Conservation (phyloP, 192 early-diverging fungal species). For the Coemansia sp. region DNA sequence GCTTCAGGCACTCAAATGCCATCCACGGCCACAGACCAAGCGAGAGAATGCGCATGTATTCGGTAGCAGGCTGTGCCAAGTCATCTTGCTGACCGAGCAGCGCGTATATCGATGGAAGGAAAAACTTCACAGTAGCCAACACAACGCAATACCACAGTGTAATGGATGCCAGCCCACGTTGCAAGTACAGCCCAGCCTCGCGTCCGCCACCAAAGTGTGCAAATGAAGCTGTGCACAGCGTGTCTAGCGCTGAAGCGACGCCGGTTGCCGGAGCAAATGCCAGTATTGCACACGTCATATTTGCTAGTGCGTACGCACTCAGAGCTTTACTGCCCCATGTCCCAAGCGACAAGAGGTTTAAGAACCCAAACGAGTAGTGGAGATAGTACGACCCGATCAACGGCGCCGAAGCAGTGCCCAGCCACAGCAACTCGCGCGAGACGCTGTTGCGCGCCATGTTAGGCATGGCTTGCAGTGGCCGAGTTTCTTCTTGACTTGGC, state of each 20-base stretch:
- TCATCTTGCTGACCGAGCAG: conserved; percentile 73
- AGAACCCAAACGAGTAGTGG: conserved; percentile 67
- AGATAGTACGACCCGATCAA: conserved; percentile 65
- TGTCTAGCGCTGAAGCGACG: conserved; percentile 73
- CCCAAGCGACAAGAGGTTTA: conserved; percentile 67
- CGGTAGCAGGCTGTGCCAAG: conserved; percentile 66
- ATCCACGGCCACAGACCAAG: conserved; percentile 82
- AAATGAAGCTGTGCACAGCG: conserved; percentile 71
- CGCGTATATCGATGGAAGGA: conserved; percentile 67
- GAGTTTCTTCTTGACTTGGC: conserved; percentile 15
- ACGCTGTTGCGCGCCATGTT: neutral
- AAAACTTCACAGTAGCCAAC: conserved; percentile 68
- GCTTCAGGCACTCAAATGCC: conserved; percentile 84
- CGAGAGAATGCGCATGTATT: conserved; percentile 70
- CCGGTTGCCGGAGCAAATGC: conserved; percentile 75
- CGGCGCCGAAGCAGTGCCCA: conserved; percentile 46
- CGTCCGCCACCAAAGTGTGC: conserved; percentile 61
- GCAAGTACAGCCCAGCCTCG: conserved; percentile 71
- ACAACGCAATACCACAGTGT: conserved; percentile 70
- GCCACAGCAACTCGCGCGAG: conserved; percentile 30
- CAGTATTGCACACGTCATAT: conserved; percentile 72
- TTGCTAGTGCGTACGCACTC: conserved; percentile 66
- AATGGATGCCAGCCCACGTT: conserved; percentile 76
- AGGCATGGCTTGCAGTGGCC: conserved; percentile 8
- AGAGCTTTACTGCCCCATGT: conserved; percentile 63